Conservation (phyloP, 2,329 filamentous ascomycete species). For the Colletotrichum ledebouriae region DNA sequence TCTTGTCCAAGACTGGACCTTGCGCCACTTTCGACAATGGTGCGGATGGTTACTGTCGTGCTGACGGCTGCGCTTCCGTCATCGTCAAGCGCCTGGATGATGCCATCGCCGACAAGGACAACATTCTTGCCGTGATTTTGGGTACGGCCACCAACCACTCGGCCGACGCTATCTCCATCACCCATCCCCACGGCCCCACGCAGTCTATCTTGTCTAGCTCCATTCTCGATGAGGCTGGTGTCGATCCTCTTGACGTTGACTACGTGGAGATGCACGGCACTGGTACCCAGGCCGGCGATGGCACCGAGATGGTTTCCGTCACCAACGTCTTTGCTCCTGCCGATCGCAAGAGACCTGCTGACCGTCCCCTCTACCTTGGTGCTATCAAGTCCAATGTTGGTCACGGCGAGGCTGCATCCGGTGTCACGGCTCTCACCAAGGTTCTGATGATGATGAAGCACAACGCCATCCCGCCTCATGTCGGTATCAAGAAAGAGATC, state of each 20-base stretch:
- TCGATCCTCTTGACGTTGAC: conserved; percentile 81
- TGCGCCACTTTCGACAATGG: conserved; percentile 86
- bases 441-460: conserved; percentile 75
- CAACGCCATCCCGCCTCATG: conserved; percentile 73
- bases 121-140: conserved; percentile 80
- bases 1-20: conserved; percentile 80
- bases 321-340: conserved; percentile 66
- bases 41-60: conserved; percentile 87
- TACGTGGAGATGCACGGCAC: conserved; percentile 94
- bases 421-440: conserved; percentile 73
- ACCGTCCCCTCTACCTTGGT: conserved; percentile 72
- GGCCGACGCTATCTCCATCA: conserved; percentile 85
- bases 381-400: conserved; percentile 75
- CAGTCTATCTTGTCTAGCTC: conserved; percentile 79
- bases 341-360: conserved; percentile 58
- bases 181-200: conserved; percentile 82
- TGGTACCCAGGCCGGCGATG: conserved; percentile 87
- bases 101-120: conserved; percentile 82
- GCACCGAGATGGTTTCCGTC: conserved; percentile 85
- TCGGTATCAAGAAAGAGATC: conserved; percentile 75
- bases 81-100: conserved; percentile 85
- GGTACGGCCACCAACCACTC: conserved; percentile 86
- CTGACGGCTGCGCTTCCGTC: conserved; percentile 80
- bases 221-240: conserved; percentile 78
- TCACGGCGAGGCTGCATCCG: conserved; percentile 73